These are phyloP conservation scores for Pseudonitzschia pungens DNA, from an alignment of 108 stramenopile genomes.

Conservation along the genomic window DNA sequence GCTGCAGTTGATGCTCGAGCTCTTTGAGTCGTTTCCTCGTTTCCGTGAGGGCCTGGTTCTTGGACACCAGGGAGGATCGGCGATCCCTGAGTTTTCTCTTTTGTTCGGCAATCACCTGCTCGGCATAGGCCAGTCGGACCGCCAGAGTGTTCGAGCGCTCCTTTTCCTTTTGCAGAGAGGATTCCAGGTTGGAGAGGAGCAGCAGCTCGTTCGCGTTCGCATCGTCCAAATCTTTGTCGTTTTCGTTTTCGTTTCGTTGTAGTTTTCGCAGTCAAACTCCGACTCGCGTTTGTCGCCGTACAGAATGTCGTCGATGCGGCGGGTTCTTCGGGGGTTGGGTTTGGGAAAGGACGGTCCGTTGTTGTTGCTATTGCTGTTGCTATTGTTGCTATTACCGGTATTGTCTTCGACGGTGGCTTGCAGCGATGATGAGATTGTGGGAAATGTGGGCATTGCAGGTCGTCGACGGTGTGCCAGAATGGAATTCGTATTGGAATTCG, in stretches of 20 bases:
- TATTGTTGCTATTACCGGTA: not conserved
- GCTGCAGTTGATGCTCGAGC: not conserved
- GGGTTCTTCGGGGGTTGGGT: conserved; percentile 2
- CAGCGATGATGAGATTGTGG: not conserved
- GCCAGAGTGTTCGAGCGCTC: not conserved
- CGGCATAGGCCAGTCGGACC: not conserved
- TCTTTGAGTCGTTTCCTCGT: not conserved
- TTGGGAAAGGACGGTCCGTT: not conserved
- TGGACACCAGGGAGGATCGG: not conserved
- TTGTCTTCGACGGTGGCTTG: not conserved
- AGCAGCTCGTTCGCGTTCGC: not conserved
- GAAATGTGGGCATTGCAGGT: too few species aligned
- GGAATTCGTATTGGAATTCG: too few species aligned
- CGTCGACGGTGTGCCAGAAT: too few species aligned
- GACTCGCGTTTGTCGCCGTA: not conserved
- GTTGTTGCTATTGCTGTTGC: too few species aligned
- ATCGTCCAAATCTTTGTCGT: not conserved
- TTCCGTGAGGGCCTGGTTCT: conserved; percentile 9
- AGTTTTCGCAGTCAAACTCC: too few species aligned
- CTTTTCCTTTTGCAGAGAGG: not conserved
- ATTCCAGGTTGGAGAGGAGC: not conserved
- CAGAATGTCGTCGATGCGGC: conserved; percentile 9
- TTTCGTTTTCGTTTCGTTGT: not conserved
- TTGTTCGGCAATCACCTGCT: conserved; percentile 14
- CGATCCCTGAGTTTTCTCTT: not conserved